A percentile compares a stretch with the other conserved stretches of the same genome.
phyloP scores from a whole-genome alignment of 768 basidiomycete genomes.

The Lentinula sp. region DNA sequence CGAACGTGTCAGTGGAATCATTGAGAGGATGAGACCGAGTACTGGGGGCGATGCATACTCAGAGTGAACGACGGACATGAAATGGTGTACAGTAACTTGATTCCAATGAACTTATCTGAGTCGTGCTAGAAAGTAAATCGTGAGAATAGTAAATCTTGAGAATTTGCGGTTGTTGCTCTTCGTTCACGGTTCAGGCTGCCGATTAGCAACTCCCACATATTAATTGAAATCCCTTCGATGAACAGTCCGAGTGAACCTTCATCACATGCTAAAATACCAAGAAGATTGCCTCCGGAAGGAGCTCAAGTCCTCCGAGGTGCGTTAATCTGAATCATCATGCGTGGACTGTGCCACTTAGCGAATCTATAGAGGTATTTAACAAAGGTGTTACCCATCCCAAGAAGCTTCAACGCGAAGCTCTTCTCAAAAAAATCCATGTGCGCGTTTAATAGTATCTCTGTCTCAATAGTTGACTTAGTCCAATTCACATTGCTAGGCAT shows the following conservation, averaged over 20 bases:
- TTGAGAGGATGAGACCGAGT: slow-evolving; percentile 62
- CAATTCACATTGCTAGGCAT: not conserved
- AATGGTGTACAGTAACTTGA: no score
- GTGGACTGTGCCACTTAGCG: not conserved
- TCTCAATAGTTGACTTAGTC: not conserved
- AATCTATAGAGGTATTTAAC: not conserved
- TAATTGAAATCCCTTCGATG: no score
- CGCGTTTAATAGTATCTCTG: not conserved
- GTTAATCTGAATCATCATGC: not conserved
- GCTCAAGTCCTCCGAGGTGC: not conserved
- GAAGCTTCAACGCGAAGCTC: not conserved
- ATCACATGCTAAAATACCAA: not conserved
- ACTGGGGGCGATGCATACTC: slow-evolving; percentile 61
- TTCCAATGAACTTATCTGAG: no score
- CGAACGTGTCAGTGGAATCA: slow-evolving; percentile 72
- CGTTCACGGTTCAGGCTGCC: no score
- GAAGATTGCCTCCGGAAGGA: not conserved
- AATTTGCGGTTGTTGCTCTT: no score
- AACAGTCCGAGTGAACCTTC: not conserved
- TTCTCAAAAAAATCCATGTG: not conserved
- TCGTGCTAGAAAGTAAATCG: no score
- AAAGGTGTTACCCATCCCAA: not conserved
- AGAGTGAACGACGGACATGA: slow-evolving; percentile 35
- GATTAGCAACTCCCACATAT: no score
- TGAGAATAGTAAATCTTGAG: no score